Evolutionary conservation across 345 rosid genomes (phyloP), one percentile per base, ranked within the genome.

Genomic region (Streptanthus diversifolius): DNA sequence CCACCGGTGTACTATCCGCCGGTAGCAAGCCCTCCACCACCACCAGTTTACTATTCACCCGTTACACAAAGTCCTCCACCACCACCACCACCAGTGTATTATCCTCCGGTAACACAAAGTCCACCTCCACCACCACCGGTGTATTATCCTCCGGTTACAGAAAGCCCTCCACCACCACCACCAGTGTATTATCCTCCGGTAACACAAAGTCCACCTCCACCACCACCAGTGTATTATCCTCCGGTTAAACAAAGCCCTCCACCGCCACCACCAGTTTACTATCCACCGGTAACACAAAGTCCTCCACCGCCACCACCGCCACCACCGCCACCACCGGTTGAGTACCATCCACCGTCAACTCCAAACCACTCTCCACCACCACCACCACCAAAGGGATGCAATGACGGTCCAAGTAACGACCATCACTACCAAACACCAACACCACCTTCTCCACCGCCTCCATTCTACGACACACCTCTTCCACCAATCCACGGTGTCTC

Each of bases 401-500:
- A 35, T 18, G 70, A 75, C 15, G 36, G 64, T 75, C 55, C 79
- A 75, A 60, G 67, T 58, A 74, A 74, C 4, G 68, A 48, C 30
- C 78, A 75, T 67, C 78, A 69, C 70, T 53, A 62, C 65, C 74
- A 68, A 43, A 47, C 15, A 71, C 65, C 63, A 61, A 51, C 79
- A 32, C 70, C 51, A 21, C 69, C 63, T 75, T 75, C 79, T 18
- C 74, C 70, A 6, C 70, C 64, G 19, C 74, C 79, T 53, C 70
- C 70, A 6, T 9, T 49, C 2, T 76, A 33, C 0, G 74, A 58
- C 56, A 69, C 70, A 13, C 80, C 80, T 29, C 80, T 77, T 37
- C 77, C 80, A 1, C 80, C 80, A 0, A 77, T 71, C 48, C 71
- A 14, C 12, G 77, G 77, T 53, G 72, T 77, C 56, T 71, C 80